Conservation (phyloP, 345 rosid genomes). For the Lagerstroemia speciosa region DNA sequence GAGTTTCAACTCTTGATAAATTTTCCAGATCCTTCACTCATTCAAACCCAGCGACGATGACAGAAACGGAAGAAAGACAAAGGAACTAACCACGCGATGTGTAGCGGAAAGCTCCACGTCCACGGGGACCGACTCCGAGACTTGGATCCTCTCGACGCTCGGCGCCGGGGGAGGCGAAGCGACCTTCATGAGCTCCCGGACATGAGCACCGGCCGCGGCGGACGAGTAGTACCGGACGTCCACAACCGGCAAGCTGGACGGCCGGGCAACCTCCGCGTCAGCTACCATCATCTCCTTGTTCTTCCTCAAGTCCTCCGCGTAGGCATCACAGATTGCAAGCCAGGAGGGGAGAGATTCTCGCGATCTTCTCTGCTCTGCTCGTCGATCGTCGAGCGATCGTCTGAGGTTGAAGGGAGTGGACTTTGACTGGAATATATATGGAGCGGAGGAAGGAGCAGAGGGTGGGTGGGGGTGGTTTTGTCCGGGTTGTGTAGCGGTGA, state of each 20-base stretch:
- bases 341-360: background rate
- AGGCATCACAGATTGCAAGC: background rate
- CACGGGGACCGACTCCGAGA: slow-evolving; percentile 32
- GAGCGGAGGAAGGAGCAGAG: background rate
- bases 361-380: background rate
- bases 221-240: slow-evolving; percentile 14
- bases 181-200: slow-evolving; percentile 17
- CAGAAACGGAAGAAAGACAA: background rate
- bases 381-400: too few relatives aligned
- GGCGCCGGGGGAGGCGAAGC: slow-evolving; percentile 32
- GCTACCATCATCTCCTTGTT: slow-evolving; percentile 38
- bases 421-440: background rate
- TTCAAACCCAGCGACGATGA: background rate
- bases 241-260: slow-evolving; percentile 38
- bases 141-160: slow-evolving; percentile 20
- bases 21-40: too few relatives aligned
- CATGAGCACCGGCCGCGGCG: slow-evolving; percentile 21
- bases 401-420: background rate
- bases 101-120: slow-evolving; percentile 29
- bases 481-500: slow-evolving; percentile 10
- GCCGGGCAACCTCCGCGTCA: slow-evolving; percentile 50
- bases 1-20: too few relatives aligned
- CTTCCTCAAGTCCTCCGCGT: slow-evolving; percentile 1
- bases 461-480: too few relatives aligned
- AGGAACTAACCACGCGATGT: slow-evolving; percentile 31